phyloP scores from a whole-genome alignment of 345 rosid genomes.

The Ailanthus altissimus region DNA sequence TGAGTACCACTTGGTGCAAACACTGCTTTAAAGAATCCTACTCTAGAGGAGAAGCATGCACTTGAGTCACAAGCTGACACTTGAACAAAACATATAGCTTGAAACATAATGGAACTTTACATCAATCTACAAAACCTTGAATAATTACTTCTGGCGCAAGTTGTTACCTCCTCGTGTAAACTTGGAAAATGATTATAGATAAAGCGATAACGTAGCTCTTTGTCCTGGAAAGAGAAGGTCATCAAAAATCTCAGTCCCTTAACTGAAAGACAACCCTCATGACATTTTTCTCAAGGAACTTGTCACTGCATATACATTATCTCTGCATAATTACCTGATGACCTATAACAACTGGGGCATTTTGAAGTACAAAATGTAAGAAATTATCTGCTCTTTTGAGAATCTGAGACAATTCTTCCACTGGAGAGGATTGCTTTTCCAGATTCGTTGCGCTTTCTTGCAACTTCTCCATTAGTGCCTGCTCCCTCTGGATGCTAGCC shows the following conservation, averaged over 20 bases:
- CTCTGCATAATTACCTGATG: slow-evolving; percentile 62
- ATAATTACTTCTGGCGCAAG: slow-evolving; percentile 27
- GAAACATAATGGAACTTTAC: neutral
- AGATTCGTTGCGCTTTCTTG: slow-evolving; percentile 62
- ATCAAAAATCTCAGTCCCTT: neutral
- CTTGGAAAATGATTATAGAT: slow-evolving; percentile 92
- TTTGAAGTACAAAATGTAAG: slow-evolving; percentile 89
- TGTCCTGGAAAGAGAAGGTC: slow-evolving; percentile 62
- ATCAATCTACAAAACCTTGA: slow-evolving; percentile 17
- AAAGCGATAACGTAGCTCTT: slow-evolving; percentile 82
- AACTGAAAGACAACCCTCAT: slow-evolving; percentile 13
- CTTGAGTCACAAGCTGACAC: neutral
- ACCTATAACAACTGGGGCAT: slow-evolving; percentile 91
- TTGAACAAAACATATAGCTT: slow-evolving; percentile 8
- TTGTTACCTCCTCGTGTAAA: slow-evolving; percentile 71
- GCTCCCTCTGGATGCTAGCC: slow-evolving; percentile 76
- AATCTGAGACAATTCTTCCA: slow-evolving; percentile 82
- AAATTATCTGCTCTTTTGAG: slow-evolving; percentile 89
- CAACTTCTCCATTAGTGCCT: slow-evolving; percentile 60
- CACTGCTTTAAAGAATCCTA: neutral
- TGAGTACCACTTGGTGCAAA: neutral
- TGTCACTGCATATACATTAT: neutral
- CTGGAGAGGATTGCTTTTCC: slow-evolving; percentile 75
- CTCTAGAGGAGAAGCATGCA: neutral
- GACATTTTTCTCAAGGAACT: neutral